These are phyloP conservation scores for Sisymbrium altissimum DNA, from an alignment of 345 rosid species.

Conservation along the genomic window DNA sequence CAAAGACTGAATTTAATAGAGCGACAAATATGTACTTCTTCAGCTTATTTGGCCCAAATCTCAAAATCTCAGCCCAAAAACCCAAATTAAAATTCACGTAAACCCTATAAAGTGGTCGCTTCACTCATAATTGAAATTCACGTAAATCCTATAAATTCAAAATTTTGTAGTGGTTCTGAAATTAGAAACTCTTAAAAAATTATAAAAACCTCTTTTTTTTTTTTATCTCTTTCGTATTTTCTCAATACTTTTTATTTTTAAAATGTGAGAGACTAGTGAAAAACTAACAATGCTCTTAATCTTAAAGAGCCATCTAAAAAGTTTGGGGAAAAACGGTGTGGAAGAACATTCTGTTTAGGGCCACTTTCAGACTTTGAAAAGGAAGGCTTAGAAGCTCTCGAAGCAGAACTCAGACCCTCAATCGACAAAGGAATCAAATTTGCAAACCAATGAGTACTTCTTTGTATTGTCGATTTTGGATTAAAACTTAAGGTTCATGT, in stretches of 20 bases:
- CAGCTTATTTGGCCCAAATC: neutral
- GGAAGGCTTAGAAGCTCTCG: slow-evolving; percentile 53
- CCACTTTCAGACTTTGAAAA: slow-evolving; percentile 52
- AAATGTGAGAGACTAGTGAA: too few relatives aligned
- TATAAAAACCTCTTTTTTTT: too few relatives aligned
- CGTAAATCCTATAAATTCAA: neutral
- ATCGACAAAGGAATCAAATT: slow-evolving; percentile 41
- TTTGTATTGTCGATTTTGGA: neutral
- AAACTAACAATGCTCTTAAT: too few relatives aligned
- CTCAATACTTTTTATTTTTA: too few relatives aligned
- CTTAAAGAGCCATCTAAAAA: too few relatives aligned
- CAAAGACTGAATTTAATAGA: neutral
- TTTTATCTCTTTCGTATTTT: too few relatives aligned
- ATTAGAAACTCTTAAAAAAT: too few relatives aligned
- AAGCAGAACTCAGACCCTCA: slow-evolving; percentile 50
- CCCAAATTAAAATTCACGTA: neutral
- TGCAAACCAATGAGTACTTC: slow-evolving; percentile 28
- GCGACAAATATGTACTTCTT: neutral
- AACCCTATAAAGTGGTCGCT: neutral
- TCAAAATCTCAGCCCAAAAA: neutral
- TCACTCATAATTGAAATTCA: neutral
- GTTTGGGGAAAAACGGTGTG: slow-evolving; percentile 59
- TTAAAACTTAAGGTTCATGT: neutral
- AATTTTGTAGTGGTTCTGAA: too few relatives aligned
- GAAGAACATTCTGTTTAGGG: slow-evolving; percentile 53